Evolutionary conservation across 2,329 filamentous ascomycete species (phyloP), one percentile per base, ranked within the genome.

Genomic region (Fusarium hostae): DNA sequence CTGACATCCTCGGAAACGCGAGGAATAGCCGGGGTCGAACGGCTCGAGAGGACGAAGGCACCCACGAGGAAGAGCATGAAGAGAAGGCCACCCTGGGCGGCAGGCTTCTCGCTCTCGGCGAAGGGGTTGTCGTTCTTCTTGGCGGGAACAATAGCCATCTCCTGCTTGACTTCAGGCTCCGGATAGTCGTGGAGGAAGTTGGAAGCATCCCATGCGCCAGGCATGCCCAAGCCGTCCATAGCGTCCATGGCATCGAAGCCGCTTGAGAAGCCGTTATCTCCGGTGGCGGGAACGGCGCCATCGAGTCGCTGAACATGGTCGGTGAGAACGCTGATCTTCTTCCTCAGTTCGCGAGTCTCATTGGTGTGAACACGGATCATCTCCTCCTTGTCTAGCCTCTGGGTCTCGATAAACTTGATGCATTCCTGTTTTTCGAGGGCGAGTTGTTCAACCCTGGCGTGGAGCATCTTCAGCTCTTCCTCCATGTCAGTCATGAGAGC

Each of bases 31-130:
- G 91, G 89, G 24, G 91, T 86, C 47, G 90, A 89, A 74, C 90
- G 90, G 83, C 95, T 97, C 35, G 95, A 98, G 69, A 96, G 92
- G 76, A 98, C 94, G 79, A 98, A 97, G 58, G 96, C 96, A 79
- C 96, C 96, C 72, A 97, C 95, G 59, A 99, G 92, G 79, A 99
- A 92, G 75, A 98, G 92, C 94, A 98, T 97, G 82, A 95, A 92
- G 81, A 98, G 87, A 77, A 98, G 84, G 77, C 94, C 89, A 56
- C 94, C 93, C 77, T 95, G 93, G 74, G 94, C 91, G 68, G 91
- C 87, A 65, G 88, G 84, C 83, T 91, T 91, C 70, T 92, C 89
- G 65, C 82, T 80, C 44, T 89, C 86, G 75, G 79, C 79, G 55
- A 86, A 81, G 61, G 73, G 47, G 41, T 70, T 73, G 52, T 81